phyloP scores from a whole-genome alignment of 1,284 basidiomycete species.

The Cutaneotrichosporon sp. region DNA sequence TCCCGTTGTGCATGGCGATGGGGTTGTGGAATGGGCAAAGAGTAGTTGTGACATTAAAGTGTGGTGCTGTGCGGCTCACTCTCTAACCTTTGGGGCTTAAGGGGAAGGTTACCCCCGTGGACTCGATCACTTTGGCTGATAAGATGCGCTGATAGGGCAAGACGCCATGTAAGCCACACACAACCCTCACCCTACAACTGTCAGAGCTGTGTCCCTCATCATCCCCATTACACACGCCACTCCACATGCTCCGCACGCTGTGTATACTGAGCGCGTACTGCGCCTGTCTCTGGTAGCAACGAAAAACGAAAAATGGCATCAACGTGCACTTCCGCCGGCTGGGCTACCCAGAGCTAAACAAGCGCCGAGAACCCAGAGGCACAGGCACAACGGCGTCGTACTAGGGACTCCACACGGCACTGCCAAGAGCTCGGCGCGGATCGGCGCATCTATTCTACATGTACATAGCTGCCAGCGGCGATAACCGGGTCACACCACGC shows the following conservation, averaged over 20 bases:
- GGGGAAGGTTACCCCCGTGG: neutral
- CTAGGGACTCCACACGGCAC: too few species aligned
- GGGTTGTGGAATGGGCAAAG: neutral
- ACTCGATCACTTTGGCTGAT: neutral
- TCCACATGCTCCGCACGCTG: neutral
- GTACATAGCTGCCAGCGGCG: too few species aligned
- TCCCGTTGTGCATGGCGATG: neutral
- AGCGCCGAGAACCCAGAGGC: neutral
- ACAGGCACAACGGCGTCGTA: neutral
- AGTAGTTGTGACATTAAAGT: neutral
- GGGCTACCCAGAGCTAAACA: neutral
- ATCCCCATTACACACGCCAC: neutral
- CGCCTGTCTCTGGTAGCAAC: neutral
- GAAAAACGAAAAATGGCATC: neutral
- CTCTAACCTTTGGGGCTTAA: too few species aligned
- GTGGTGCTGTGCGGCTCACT: neutral
- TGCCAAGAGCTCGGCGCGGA: too few species aligned
- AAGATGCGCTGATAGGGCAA: slow-evolving; percentile 2
- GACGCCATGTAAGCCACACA: neutral
- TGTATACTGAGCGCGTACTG: neutral
- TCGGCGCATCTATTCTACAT: too few species aligned
- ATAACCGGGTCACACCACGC: too few species aligned
- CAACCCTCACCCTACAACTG: neutral
- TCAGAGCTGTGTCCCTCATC: neutral
- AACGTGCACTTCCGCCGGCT: neutral